These are phyloP conservation scores for Leccinellum albellum DNA, from an alignment of 768 basidiomycete species.

Conservation along the genomic window DNA sequence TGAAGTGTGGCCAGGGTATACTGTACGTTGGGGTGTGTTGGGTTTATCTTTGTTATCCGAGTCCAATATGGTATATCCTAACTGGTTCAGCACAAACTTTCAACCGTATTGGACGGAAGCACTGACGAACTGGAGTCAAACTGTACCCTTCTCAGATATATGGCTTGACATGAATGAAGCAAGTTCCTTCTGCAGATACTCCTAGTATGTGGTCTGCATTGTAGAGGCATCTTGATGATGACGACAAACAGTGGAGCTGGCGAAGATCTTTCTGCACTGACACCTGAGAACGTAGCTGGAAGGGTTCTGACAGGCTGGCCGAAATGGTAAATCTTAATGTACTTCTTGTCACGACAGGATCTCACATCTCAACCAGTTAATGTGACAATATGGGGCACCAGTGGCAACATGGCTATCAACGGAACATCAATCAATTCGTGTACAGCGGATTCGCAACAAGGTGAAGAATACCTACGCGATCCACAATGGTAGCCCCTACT, in stretches of 20 bases:
- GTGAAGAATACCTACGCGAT: slow-evolving; percentile 57
- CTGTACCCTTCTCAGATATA: slow-evolving; percentile 52
- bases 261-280: slow-evolving; percentile 49
- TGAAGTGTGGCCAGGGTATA: slow-evolving; percentile 74
- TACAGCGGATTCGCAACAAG: slow-evolving; percentile 22
- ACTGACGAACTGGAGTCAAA: slow-evolving; percentile 47
- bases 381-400: slow-evolving; percentile 54
- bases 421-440: slow-evolving; percentile 50
- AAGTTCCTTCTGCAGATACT: slow-evolving; percentile 58
- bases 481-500: slow-evolving; percentile 52
- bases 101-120: slow-evolving; percentile 57
- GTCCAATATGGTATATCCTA: slow-evolving; percentile 43
- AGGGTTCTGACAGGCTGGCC: slow-evolving; percentile 35
- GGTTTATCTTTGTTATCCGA: background rate
- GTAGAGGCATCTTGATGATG: background rate
- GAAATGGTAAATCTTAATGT: slow-evolving; percentile 47
- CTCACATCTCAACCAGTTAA: slow-evolving; percentile 55
- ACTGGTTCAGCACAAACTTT: slow-evolving; percentile 54
- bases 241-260: slow-evolving; percentile 38
- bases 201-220: slow-evolving; percentile 35
- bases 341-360: background rate
- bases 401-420: slow-evolving; percentile 69
- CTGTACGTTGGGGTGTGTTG: slow-evolving; percentile 36
- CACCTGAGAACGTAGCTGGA: background rate
- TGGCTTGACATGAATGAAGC: slow-evolving; percentile 72